Conservation (phyloP, 2,329 filamentous ascomycete species). For the Claviceps sp. region DNA sequence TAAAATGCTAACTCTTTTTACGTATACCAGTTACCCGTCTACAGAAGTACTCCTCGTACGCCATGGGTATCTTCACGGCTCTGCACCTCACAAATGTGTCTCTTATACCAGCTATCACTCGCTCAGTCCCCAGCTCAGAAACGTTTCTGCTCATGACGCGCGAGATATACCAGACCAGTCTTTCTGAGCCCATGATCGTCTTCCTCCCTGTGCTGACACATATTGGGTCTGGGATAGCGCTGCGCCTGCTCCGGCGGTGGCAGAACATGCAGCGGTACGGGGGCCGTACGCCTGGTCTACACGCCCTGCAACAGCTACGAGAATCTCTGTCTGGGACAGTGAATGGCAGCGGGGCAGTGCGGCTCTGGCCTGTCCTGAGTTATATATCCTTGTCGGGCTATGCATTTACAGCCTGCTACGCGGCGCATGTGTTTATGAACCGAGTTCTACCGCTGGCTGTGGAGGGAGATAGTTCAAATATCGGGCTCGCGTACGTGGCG, state of each 20-base stretch:
- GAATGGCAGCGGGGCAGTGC: slow-evolving; percentile 16
- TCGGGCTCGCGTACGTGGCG: slow-evolving; percentile 69
- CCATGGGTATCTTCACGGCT: slow-evolving; percentile 61
- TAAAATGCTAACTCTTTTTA: not conserved
- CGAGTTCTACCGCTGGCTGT: slow-evolving; percentile 60
- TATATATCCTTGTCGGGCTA: slow-evolving; percentile 64
- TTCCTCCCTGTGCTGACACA: slow-evolving; percentile 62
- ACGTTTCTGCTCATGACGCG: slow-evolving; percentile 81
- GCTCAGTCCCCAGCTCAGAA: slow-evolving; percentile 61
- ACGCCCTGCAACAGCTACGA: slow-evolving; percentile 21
- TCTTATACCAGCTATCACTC: slow-evolving; percentile 61
- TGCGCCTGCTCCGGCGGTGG: slow-evolving; percentile 61
- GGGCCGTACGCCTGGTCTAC: slow-evolving; percentile 44
- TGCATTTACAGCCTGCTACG: slow-evolving; percentile 48
- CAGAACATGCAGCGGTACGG: slow-evolving; percentile 66
- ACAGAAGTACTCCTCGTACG: slow-evolving; percentile 83
- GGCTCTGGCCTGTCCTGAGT: slow-evolving; percentile 55
- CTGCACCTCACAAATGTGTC: slow-evolving; percentile 74
- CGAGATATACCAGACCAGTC: slow-evolving; percentile 77
- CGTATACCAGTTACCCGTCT: slow-evolving; percentile 35
- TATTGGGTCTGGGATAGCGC: slow-evolving; percentile 59
- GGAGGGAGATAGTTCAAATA: slow-evolving; percentile 75
- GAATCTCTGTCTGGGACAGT: slow-evolving; percentile 20
- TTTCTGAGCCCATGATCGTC: slow-evolving; percentile 69
- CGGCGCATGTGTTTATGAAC: slow-evolving; percentile 63